Base-by-base conservation (phyloP, 257 asterid genomes). In the Capsicum chinense region DNA sequence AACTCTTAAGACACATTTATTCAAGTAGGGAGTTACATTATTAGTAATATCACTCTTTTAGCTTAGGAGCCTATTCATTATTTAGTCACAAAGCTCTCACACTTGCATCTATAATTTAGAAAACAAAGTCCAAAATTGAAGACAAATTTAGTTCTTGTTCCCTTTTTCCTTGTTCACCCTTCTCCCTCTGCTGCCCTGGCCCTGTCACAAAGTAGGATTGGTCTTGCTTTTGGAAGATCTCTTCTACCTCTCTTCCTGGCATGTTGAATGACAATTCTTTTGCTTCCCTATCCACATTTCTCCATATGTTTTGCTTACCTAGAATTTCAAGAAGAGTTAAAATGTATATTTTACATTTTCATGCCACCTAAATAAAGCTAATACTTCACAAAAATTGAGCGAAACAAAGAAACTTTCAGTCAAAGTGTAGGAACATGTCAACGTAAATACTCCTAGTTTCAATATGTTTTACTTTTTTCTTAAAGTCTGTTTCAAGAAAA, bases 241-340 rank as follows among this genome's bases (percentile, higher is more conserved):
- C 81, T 16, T 87, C 81, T 12, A 56, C 83, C n/a, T 85, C 86
- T 26, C 58, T 44, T 0, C 62, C 57, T 17, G 73, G 63, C 52
- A 58, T 54, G 9, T 64, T 59, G 69, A 85, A 87, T 5, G 88
- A 12, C 10, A 90, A 47, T 82, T 82, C 92, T 33, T 88, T 86
- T 2, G 85, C 90, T 82, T 86, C 89, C 11, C 81, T 42, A 48
- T 86, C 81, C 7, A 89, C 87, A 44, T 85, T 79, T 14, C 84
- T 85, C 90, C 91, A 88, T 69, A 89, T 73, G 82, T 87, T 89
- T 26, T 85, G 83, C 63, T 69, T 63, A 10, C 93, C 92, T 39
- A 39, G 44, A 39, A 39, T 39, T 39, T 39, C 44, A 39, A 39
- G 44, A 39, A 39, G 44, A 39, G 44, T 39, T 39, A 39, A 39